Evolutionary conservation across 331 rosid species (phyloP).

Genomic region (Malus hybrid): DNA sequence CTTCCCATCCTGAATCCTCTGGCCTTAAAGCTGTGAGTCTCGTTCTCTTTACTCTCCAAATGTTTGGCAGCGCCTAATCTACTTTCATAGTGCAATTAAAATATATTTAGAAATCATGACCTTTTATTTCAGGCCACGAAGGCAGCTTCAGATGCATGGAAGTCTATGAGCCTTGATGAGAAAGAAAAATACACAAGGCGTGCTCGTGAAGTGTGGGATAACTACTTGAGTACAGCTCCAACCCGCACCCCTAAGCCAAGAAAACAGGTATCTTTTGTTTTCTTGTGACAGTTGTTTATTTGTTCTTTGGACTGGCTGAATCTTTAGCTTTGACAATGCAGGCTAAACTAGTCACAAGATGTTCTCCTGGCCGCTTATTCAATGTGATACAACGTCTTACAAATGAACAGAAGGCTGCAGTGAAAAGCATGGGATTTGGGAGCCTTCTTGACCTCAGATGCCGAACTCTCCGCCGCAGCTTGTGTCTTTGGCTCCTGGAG

Average conservation of each 20-base stretch:
- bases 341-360: conserved; percentile 32
- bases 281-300: neutral
- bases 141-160: conserved; percentile 39
- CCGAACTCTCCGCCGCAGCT: conserved; percentile 30
- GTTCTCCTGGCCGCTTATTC: conserved; percentile 37
- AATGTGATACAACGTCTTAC: conserved; percentile 30
- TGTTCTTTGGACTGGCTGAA: neutral
- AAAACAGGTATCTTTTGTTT: conserved; percentile 26
- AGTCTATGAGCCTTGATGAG: conserved; percentile 37
- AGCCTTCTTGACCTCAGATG: conserved; percentile 35
- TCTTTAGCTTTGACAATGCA: conserved; percentile 15
- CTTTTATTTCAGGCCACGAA: conserved; percentile 27
- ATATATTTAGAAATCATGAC: neutral
- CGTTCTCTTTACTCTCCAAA: neutral
- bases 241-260: conserved; percentile 27
- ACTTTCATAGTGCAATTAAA: neutral
- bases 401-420: conserved; percentile 29
- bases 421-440: conserved; percentile 35
- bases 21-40: conserved; percentile 39
- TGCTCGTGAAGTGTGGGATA: conserved; percentile 40
- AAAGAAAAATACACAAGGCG: conserved; percentile 29
- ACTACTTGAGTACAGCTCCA: conserved; percentile 32
- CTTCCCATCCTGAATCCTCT: conserved; percentile 41
- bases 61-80: neutral
- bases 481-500: conserved; percentile 40